phyloP scores from a whole-genome alignment of 139 green algal species.

The Astrephomene gubernaculifera region DNA sequence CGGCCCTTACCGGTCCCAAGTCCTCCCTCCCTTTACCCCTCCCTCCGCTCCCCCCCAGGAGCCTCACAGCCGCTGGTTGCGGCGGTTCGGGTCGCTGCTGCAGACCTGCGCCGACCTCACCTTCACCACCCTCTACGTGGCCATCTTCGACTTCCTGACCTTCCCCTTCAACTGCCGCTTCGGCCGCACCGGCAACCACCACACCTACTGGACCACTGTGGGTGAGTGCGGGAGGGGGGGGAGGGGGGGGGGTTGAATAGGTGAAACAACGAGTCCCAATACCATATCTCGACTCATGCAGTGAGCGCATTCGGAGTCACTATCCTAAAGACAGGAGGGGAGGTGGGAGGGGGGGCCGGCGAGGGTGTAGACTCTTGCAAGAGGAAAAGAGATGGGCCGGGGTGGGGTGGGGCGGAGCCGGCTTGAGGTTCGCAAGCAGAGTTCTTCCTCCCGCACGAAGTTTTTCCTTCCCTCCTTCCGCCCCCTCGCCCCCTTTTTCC shows the following conservation, averaged over 20 bases:
- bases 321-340: not conserved
- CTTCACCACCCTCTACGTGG: not conserved
- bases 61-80: constrained; percentile 1
- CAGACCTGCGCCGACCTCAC: not conserved
- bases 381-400: not conserved
- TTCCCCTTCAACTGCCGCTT: constrained; percentile 38
- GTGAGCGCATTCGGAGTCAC: not conserved
- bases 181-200: not conserved
- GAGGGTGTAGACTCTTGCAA: not conserved
- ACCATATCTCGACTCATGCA: not conserved
- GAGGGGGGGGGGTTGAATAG: not conserved
- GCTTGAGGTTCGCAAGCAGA: no score
- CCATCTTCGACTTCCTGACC: constrained; percentile 10
- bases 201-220: constrained; percentile 10
- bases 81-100: not conserved
- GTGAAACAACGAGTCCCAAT: not conserved
- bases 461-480: not conserved
- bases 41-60: not conserved
- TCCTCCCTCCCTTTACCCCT: not conserved
- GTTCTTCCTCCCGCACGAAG: not conserved
- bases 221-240: not conserved
- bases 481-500: not conserved
- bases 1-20: no score
- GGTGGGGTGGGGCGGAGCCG: no score
- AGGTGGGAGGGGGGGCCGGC: not conserved